Percentiles rank a stretch among this genome's conserved stretches.
phyloP scores from a whole-genome alignment of 768 basidiomycete genomes.

The Kwoniella dejecticola region DNA sequence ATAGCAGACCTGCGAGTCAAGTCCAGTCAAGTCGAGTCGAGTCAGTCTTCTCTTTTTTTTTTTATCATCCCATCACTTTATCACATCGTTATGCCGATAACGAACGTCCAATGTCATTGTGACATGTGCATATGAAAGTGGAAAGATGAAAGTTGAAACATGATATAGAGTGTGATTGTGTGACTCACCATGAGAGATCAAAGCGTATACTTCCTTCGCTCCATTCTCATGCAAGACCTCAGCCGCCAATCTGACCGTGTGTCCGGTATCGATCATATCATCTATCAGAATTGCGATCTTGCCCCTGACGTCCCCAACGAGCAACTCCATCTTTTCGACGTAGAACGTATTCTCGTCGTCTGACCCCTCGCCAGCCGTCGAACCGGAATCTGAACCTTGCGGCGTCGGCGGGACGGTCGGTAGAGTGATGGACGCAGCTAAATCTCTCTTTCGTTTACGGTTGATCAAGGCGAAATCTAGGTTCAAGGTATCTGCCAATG shows the following conservation, averaged over 20 bases:
- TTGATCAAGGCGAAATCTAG: conserved; percentile 99
- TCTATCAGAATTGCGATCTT: conserved; percentile 83
- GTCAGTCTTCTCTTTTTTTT: no score
- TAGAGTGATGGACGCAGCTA: conserved; percentile 30
- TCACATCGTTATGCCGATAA: no score
- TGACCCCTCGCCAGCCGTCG: conserved; percentile 19
- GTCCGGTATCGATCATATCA: conserved; percentile 71
- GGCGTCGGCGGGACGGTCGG: conserved; percentile 48
- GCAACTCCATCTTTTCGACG: conserved; percentile 57
- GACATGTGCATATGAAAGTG: no score
- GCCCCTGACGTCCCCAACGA: conserved; percentile 89
- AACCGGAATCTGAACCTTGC: conserved; percentile 39
- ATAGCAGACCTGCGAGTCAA: conserved; percentile 70
- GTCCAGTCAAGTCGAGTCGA: no score
- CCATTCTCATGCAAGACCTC: conserved; percentile 86
- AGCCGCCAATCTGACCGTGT: conserved; percentile 86
- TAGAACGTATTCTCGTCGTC: conserved; percentile 38
- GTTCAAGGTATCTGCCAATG: conserved; percentile 91
- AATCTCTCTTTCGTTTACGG: conserved; percentile 83
- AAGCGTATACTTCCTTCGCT: conserved; percentile 78
- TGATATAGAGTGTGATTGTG: no score
- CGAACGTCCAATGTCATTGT: no score
- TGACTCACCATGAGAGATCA: conserved; percentile 90
- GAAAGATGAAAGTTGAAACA: conserved; percentile 16
- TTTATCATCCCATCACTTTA: no score